Base-by-base conservation (phyloP, 441 rosid species). In the Euphorbia celastroides region DNA sequence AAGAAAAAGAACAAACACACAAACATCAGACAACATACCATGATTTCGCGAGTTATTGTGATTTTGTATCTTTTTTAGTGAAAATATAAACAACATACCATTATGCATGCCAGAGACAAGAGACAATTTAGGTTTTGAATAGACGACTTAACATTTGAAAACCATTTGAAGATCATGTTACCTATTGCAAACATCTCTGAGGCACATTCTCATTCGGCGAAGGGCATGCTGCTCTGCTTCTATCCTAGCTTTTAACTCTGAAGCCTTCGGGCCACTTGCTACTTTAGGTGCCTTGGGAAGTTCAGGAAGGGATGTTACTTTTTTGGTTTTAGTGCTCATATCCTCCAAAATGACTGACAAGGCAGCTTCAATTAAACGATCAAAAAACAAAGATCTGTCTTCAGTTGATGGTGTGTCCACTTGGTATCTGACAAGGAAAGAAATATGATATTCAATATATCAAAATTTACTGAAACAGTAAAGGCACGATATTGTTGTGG, bases 151-250 rank as follows among this genome's bases (percentile, higher is more conserved):
- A 51, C 30, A 44, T 62, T 32, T 48, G 11, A 13, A 25, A 17
- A 51, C 36, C 27, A 44, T 52, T n/a, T 14, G 57, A 68, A 42
- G 63, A 42, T 44, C 58, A 70, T 68, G 68, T 82, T 83, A 92
- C 98, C 98, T 81, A 66, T 95, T 95, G 84, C 99, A 95, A 86
- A 95, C 72, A 78, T 95, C 99, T 82, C 99, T 83, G 66, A 95
- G 98, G 82, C 99, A 95, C 97, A 92, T 95, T 65, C 99, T 87
- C 74, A 95, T 78, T 66, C 99, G 85, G 52, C 98, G 93, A 76
- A 95, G 97, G 55, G 98, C 93, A 82, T 95, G 99, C 79, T 95
- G 99, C 86, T 95, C 98, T 31, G 97, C 94, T 80, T 92, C 99
- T 70, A 88, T 87, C 85, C 88, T 85, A 63, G 99, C 93, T 78